phyloP scores from a whole-genome alignment of 257 asterid species.

The Datura wrightii region DNA sequence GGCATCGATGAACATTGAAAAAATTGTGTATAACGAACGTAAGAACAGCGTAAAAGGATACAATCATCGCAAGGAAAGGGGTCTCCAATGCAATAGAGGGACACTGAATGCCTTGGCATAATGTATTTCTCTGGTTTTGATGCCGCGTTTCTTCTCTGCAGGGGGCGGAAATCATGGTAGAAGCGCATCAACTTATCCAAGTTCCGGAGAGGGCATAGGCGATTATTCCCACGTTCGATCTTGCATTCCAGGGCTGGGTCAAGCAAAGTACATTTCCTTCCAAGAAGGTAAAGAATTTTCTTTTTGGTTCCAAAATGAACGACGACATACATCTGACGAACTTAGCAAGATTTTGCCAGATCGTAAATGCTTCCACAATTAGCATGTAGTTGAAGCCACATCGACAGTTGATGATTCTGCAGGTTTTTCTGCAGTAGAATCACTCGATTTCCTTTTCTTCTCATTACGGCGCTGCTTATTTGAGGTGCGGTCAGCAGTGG shows the following conservation, averaged over 20 bases:
- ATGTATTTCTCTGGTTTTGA: not conserved
- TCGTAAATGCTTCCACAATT: constrained; percentile 10
- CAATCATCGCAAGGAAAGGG: not conserved
- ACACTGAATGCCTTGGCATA: not conserved
- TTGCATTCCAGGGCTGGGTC: not conserved
- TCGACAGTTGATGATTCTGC: constrained; percentile 27
- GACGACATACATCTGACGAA: not conserved
- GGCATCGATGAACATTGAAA: not conserved
- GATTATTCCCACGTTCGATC: not conserved
- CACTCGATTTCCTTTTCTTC: constrained; percentile 48
- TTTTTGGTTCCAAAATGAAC: not conserved
- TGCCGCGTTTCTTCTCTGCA: not conserved
- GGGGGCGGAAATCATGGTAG: not conserved
- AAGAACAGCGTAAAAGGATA: not conserved
- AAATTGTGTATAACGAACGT: not conserved
- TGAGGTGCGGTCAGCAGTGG: constrained; percentile 68
- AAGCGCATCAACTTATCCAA: not conserved
- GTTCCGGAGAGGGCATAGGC: not conserved
- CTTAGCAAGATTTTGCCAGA: not conserved
- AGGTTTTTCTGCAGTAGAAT: constrained; percentile 25
- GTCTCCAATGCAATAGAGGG: not conserved
- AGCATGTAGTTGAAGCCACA: constrained; percentile 33
- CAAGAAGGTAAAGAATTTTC: not conserved
- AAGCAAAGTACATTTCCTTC: not conserved
- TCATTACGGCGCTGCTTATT: constrained; percentile 44